These are phyloP conservation scores for Arachnomyces sp. DNA, from an alignment of 2,329 filamentous ascomycete species.

Conservation along the genomic window DNA sequence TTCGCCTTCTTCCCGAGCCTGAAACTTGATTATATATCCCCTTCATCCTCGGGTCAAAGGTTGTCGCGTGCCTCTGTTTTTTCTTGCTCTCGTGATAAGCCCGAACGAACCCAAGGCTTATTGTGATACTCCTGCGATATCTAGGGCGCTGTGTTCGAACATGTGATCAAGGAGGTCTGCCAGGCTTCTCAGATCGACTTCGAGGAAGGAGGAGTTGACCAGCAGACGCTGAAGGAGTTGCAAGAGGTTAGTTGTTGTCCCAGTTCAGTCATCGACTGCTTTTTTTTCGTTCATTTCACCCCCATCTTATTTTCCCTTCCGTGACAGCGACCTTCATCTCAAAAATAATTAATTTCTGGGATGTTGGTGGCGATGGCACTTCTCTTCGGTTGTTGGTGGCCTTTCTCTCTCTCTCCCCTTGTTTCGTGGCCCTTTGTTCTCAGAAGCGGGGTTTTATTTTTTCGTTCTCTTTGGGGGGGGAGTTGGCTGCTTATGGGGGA, in stretches of 20 bases:
- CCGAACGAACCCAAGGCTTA: too few relatives aligned
- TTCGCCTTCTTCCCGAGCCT: conserved; percentile 3
- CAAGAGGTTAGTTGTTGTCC: conserved; percentile 59
- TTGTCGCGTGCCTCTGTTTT: conserved; percentile 7
- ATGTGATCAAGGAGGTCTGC: conserved; percentile 89
- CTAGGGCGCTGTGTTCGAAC: conserved; percentile 71
- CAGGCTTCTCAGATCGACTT: conserved; percentile 88
- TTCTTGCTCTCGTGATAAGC: conserved; percentile 17
- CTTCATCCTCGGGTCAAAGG: not conserved
- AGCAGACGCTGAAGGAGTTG: conserved; percentile 77
- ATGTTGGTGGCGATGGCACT: too few relatives aligned
- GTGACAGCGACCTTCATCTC: not conserved
- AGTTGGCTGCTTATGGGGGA: conserved; percentile 29
- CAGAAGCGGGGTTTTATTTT: not conserved
- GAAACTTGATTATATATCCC: not conserved
- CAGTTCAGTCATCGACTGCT: conserved; percentile 6
- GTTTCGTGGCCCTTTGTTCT: too few relatives aligned
- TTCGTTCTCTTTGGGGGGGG: conserved; percentile 21
- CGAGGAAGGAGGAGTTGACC: conserved; percentile 89
- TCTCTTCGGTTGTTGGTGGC: too few relatives aligned
- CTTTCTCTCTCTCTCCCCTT: too few relatives aligned
- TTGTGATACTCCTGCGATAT: not conserved
- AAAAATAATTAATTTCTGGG: too few relatives aligned
- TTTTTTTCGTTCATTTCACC: conserved; percentile 4
- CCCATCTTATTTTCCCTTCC: not conserved